Evolutionary conservation across 495 filamentous ascomycete genomes (phyloP), one percentile per base, ranked within the genome.

Genomic region (Penicillium fimorum): DNA sequence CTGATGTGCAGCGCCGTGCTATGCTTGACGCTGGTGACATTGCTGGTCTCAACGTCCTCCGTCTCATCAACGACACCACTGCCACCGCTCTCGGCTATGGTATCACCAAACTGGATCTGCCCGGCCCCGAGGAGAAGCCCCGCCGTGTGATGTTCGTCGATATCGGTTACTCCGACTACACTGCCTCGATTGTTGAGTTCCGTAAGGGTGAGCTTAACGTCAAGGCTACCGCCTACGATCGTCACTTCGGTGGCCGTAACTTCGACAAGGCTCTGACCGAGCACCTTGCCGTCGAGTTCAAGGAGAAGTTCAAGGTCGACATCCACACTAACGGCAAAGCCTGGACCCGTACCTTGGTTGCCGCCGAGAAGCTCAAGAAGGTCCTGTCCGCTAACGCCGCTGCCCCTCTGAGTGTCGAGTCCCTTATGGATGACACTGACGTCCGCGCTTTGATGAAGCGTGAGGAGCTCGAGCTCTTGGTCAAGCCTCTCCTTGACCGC

Each of bases 331-430:
- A 97, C 78, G 79, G 84, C 57, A 96, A 97, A 82, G 94, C 92
- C 52, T 82, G 87, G 73, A 82, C 90, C 56, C 90, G 94, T 67
- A 89, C 96, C 64, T 77, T 88, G 13, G 86, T 91, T 51, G 92
- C 88, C 45, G 89, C 90, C 47, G 94, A 99, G 82, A 97, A 96
- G 84, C 70, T 96, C 68, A 99, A 99, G 91, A 97, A 97, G 84
- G 87, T 99, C 51, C 82, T 99, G 53, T 97, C 95, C 13, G 94
- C 94, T 64, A 97, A 97, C 74, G 86, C 92, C 47, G 82, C 86
- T 61, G 94, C 92, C 4, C 95, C 94, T n/a, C 63, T 99, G 67
- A 97, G 89, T 79, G 96, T 99, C 65, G 94, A 99, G 81, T 96
- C 94, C 18, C 80, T 97, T 58, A 97, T 99, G 94, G 93, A 97